Conservation (phyloP, 75 land plant species). For the Azolla pinnata region DNA sequence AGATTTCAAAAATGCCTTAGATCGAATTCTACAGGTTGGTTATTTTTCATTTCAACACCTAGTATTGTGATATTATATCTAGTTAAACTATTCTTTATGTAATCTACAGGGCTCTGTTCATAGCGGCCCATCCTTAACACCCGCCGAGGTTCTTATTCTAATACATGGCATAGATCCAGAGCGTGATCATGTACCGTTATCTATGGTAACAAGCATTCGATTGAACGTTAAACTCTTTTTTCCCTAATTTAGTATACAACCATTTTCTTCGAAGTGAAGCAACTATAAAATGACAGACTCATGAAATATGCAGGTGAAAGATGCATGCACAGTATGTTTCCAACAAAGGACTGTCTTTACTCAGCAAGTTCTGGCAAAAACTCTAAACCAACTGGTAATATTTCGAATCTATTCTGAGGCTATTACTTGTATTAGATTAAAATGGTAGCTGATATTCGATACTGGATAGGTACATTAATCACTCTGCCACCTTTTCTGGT, state of each 20-base stretch:
- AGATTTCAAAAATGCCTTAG: conserved; percentile 82
- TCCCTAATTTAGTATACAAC: too few relatives aligned
- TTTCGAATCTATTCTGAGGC: too few relatives aligned
- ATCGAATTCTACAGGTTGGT: conserved; percentile 80
- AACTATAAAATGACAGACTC: not conserved
- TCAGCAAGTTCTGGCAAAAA: conserved; percentile 85
- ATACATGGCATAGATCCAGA: conserved; percentile 83
- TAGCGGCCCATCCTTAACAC: conserved; percentile 95
- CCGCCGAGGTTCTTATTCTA: conserved; percentile 86
- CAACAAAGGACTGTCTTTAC: conserved; percentile 95
- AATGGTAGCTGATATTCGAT: too few relatives aligned
- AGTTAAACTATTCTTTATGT: not conserved
- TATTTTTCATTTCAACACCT: not conserved
- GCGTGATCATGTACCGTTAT: conserved; percentile 73
- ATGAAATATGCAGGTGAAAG: conserved; percentile 56
- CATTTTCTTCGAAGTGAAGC: not conserved
- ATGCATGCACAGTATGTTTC: conserved; percentile 94
- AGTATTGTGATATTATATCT: not conserved
- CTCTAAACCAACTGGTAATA: conserved; percentile 92
- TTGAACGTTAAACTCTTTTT: too few relatives aligned
- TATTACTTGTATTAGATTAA: too few relatives aligned
- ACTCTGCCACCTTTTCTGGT: too few relatives aligned
- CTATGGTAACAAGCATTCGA: conserved; percentile 64
- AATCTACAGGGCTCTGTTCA: conserved; percentile 86
- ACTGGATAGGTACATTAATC: too few relatives aligned